Evolutionary conservation across 352 stramenopile species (phyloP), one percentile per base, ranked within the genome.

Genomic region (Phytophthora constricta): DNA sequence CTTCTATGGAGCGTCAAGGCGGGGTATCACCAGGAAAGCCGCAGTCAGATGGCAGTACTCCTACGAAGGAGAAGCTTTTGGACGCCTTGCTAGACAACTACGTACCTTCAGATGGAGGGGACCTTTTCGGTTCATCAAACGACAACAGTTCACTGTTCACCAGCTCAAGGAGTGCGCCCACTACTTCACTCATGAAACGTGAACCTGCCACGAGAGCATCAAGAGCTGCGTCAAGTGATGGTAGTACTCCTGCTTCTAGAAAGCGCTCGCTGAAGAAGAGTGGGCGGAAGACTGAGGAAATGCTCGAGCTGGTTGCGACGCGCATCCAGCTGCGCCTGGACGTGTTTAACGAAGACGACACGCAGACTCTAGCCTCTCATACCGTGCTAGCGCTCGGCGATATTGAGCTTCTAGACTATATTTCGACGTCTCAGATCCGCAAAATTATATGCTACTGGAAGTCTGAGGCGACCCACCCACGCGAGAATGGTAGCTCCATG

Each of bases 391-490:
- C 87, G 5, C 54, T 96, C 20, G 84, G 87, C 8, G 87, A 96
- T 59, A 58, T 96, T 25, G 89, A 95, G 56, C 82, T 96, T 37
- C 61, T 96, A 41, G 89, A 96, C 58, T 96, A 95, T 66, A 96
- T 96, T 62, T 95, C 87, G 3, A 96, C 89, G 0, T 96, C 89
- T 0, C 87, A 95, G 68, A 96, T 96, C 59, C 86, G 89, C 43
- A 96, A 95, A 68, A 91, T 96, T 33, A 84, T 96, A 25, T 96
- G 87, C 71, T 95, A 96, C 67, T 96, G 89, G 89, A 96, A 96
- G 65, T 94, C 84, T 0, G 89, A 95, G 37, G 78, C 79, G 16
- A 88, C 76, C 5, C 89, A 96, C 52, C 86, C 86, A 48, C 83
- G 89, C 17, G 87, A 96, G 62, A 95, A 80, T 33, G 86, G 84